Evolutionary conservation across 805 yeast genomes (phyloP).

Genomic region (Hanseniaspora pseudoguilliermondii): DNA sequence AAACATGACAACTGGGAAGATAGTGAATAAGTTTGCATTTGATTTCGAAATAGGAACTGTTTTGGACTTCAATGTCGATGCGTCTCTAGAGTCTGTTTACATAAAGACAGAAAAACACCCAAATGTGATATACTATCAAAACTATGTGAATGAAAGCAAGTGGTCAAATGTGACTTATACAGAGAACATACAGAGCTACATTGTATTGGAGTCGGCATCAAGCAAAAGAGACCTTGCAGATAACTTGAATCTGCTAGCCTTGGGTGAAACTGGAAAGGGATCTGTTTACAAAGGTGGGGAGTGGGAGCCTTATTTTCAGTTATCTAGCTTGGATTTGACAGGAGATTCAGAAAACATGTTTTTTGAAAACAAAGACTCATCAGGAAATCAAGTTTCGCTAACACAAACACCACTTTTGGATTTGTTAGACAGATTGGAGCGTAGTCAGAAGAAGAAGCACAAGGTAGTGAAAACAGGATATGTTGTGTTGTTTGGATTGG

Average conservation of each 20-base stretch:
- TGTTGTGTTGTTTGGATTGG: conserved; percentile 57
- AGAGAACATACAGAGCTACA: neutral
- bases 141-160: neutral
- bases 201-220: neutral
- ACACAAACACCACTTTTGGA: conserved; percentile 23
- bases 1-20: conserved; percentile 32
- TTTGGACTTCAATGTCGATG: conserved; percentile 15
- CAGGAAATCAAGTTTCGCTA: conserved; percentile 14
- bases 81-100: conserved; percentile 28
- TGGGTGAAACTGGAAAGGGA: conserved; percentile 16
- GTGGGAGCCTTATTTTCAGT: conserved; percentile 22
- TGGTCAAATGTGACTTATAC: conserved; percentile 1
- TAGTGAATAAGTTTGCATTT: neutral
- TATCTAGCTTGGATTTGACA: conserved; percentile 15
- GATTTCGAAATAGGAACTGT: conserved; percentile 7
- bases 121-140: conserved; percentile 27
- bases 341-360: conserved; percentile 19
- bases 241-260: conserved; percentile 17
- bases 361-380: conserved; percentile 30
- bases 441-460: conserved; percentile 18
- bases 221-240: neutral
- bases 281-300: conserved; percentile 18
- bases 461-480: conserved; percentile 36
- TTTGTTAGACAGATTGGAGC: conserved; percentile 15
- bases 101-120: conserved; percentile 37